Conservation (phyloP, 305 asterid genomes). For the Striga hermonthica region DNA sequence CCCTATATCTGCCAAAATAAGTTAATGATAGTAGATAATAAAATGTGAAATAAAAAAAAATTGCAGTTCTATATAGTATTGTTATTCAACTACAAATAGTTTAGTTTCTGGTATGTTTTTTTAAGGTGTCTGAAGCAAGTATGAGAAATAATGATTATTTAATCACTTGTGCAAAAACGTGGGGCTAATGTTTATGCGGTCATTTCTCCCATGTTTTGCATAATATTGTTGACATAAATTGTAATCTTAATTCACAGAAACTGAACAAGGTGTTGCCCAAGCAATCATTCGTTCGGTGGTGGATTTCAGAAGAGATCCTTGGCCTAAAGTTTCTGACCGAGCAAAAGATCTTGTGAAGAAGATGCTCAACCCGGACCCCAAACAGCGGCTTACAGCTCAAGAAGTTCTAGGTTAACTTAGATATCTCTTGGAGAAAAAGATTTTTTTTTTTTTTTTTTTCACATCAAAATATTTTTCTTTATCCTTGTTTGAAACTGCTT, state of each 20-base stretch:
- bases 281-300: constrained; percentile 14
- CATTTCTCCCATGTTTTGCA: background rate
- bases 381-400: constrained; percentile 5
- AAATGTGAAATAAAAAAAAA: background rate
- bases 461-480: too few species aligned
- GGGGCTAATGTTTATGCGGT: too few species aligned
- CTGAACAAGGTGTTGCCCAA: constrained; percentile 10
- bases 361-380: constrained; percentile 11
- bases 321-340: constrained; percentile 9
- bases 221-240: background rate
- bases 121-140: too few species aligned
- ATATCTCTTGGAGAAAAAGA: too few species aligned
- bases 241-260: background rate
- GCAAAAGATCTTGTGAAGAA: constrained; percentile 17
- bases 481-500: background rate
- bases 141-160: too few species aligned
- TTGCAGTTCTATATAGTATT: too few species aligned
- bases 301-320: constrained; percentile 2
- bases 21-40: too few species aligned
- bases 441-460: too few species aligned
- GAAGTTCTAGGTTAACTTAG: constrained; percentile 3
- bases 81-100: too few species aligned
- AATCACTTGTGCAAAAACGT: background rate
- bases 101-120: too few species aligned
- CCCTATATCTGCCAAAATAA: too few species aligned